Percentiles rank a stretch among this genome's conserved stretches.
Conservation (phyloP, 2,329 filamentous ascomycete genomes). For the Neurospora sp. region DNA sequence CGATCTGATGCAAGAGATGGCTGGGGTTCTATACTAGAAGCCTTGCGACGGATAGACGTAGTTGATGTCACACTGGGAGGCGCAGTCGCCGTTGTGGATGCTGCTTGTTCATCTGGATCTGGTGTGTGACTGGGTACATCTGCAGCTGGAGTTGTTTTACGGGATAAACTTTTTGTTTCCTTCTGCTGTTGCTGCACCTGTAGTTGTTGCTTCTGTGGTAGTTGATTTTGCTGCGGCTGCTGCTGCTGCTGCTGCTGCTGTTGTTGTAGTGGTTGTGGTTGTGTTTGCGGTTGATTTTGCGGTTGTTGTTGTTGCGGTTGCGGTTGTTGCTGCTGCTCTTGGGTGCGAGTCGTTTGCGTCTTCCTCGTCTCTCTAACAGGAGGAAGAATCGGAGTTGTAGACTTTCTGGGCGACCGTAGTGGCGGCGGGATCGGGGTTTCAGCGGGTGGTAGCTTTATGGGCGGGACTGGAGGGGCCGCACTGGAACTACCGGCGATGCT, state of each 20-base stretch:
- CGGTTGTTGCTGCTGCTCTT: conserved; percentile 15
- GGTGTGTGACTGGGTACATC: not conserved
- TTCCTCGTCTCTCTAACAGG: conserved; percentile 25
- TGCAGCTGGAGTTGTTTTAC: not conserved
- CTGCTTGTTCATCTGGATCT: not conserved
- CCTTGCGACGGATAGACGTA: conserved; percentile 33
- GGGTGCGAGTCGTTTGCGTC: conserved; percentile 18
- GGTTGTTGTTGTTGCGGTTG: not conserved
- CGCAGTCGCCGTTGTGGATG: conserved; percentile 15
- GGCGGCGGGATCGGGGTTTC: conserved; percentile 23
- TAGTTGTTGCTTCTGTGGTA: conserved; percentile 26
- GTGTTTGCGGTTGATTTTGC: conserved; percentile 4
- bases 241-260: not conserved
- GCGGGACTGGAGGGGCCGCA: conserved; percentile 15
- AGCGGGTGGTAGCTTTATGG: conserved; percentile 20
- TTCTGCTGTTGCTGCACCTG: conserved; percentile 13
- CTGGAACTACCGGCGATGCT: conserved; percentile 13
- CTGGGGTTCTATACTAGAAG: conserved; percentile 40
- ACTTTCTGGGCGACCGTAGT: conserved; percentile 22
- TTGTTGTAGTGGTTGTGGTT: not conserved
- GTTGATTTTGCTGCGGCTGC: conserved; percentile 12
- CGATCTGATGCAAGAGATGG: conserved; percentile 41
- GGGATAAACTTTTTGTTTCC: not conserved
- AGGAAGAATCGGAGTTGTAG: conserved; percentile 25
- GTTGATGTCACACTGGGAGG: conserved; percentile 37